These are phyloP conservation scores for Epichloe aotearoae DNA, from an alignment of 2,329 filamentous ascomycete genomes.

Conservation along the genomic window DNA sequence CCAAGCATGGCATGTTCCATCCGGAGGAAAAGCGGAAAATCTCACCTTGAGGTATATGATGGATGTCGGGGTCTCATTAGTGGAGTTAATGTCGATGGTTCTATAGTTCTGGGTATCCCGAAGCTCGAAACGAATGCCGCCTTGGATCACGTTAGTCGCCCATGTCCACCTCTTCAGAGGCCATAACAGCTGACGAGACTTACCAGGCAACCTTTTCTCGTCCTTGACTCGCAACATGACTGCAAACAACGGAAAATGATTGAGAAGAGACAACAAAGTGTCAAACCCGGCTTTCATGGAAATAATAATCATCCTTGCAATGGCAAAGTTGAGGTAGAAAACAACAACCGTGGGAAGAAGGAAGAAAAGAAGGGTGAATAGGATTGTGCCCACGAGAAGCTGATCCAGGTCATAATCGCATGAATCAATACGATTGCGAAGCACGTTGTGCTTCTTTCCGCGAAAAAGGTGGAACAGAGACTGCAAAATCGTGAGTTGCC, in stretches of 20 bases:
- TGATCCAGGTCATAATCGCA: conserved; percentile 98
- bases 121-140: conserved; percentile 79
- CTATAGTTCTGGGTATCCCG: conserved; percentile 52
- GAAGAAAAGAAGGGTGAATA: conserved; percentile 93
- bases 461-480: conserved; percentile 98
- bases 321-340: conserved; percentile 93
- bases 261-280: conserved; percentile 82
- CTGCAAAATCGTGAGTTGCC: conserved; percentile 92
- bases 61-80: conserved; percentile 50
- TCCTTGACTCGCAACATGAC: conserved; percentile 95
- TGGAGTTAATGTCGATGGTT: conserved; percentile 23
- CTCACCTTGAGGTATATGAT: conserved; percentile 75
- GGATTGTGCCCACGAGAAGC: conserved; percentile 84
- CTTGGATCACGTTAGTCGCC: conserved; percentile 8
- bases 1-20: no score
- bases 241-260: conserved; percentile 95
- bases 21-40: not conserved
- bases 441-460: conserved; percentile 93
- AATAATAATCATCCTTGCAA: conserved; percentile 90
- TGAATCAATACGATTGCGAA: conserved; percentile 94
- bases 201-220: conserved; percentile 73
- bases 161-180: not conserved
- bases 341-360: conserved; percentile 88
- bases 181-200: conserved; percentile 15
- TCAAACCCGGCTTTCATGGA: conserved; percentile 83